A percentile compares a stretch with the other conserved stretches of the same genome.
Evolutionary conservation across 495 filamentous ascomycete genomes (phyloP).

Genomic region (Talaromyces nanjingensis): DNA sequence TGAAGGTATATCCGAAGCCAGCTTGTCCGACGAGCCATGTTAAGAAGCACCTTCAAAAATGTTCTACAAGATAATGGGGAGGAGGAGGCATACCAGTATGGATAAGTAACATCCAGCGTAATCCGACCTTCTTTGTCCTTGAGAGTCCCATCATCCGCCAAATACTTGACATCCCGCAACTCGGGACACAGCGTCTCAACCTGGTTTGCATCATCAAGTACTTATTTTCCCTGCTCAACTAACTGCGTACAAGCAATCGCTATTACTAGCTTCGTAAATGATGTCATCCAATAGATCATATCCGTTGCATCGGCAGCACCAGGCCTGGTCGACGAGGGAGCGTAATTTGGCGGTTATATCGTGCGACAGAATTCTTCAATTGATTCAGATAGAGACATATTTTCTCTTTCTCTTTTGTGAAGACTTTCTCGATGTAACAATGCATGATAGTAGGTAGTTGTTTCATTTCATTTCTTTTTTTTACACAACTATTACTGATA

Average conservation of each 20-base stretch:
- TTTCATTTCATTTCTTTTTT: too few species aligned
- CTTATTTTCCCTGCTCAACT: conserved; percentile 46
- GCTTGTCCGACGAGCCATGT: conserved; percentile 13
- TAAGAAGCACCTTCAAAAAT: too few species aligned
- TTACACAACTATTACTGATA: too few species aligned
- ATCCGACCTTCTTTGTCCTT: conserved; percentile 48
- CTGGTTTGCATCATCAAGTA: conserved; percentile 42
- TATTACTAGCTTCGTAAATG: conserved; percentile 49
- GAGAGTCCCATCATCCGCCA: conserved; percentile 37
- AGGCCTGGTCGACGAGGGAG: neutral
- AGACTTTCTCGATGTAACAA: neutral
- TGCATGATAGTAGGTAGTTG: too few species aligned
- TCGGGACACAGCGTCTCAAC: conserved; percentile 46
- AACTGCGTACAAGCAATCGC: conserved; percentile 56
- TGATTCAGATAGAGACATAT: neutral
- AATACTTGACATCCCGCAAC: conserved; percentile 39
- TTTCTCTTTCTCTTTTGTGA: neutral
- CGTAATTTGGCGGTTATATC: neutral
- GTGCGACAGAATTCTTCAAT: neutral
- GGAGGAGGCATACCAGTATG: conserved; percentile 33
- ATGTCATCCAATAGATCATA: conserved; percentile 49
- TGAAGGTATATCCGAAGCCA: conserved; percentile 48
- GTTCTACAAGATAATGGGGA: too few species aligned
- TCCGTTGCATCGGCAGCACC: conserved; percentile 34
- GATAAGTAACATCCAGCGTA: conserved; percentile 53